Conservation (phyloP, 306 rosid genomes). For the Trifolium pratense region DNA sequence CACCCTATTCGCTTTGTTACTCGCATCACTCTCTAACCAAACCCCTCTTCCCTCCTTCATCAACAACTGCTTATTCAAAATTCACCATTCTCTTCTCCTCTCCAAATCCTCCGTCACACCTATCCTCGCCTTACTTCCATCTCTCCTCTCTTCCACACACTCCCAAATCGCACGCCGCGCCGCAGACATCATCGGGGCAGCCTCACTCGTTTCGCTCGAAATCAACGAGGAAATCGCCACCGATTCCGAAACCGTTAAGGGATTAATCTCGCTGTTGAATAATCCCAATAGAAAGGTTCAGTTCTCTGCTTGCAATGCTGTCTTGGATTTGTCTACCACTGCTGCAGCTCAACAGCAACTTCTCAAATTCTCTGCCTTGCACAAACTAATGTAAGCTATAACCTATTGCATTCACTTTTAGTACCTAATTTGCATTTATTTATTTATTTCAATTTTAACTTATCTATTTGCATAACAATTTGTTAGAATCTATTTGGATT, state of each 20-base stretch:
- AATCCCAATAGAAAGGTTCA: constrained; percentile 47
- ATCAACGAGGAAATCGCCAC: constrained; percentile 60
- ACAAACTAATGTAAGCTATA: constrained; percentile 64
- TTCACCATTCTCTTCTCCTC: constrained; percentile 50
- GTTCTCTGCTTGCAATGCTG: constrained; percentile 72
- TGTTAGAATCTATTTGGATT: not conserved
- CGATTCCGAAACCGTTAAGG: constrained; percentile 56
- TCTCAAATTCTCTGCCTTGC: constrained; percentile 51
- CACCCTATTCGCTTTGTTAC: constrained; percentile 50
- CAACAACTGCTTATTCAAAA: constrained; percentile 55
- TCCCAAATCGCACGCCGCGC: constrained; percentile 44
- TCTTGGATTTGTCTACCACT: constrained; percentile 68
- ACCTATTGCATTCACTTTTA: constrained; percentile 30
- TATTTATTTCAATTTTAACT: not conserved
- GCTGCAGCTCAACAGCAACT: constrained; percentile 53
- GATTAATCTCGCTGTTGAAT: constrained; percentile 50
- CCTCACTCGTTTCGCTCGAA: constrained; percentile 63
- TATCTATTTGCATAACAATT: not conserved
- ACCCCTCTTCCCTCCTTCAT: constrained; percentile 45
- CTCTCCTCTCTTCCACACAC: constrained; percentile 52
- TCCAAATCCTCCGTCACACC: constrained; percentile 42
- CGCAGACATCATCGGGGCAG: constrained; percentile 56
- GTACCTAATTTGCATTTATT: not conserved
- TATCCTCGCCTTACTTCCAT: constrained; percentile 66
- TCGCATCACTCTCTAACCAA: constrained; percentile 57